A percentile compares a stretch with the other conserved stretches of the same genome.
These are phyloP conservation scores for Carex kokanica DNA, from an alignment of 176 grass and related monocot species.

Conservation along the genomic window DNA sequence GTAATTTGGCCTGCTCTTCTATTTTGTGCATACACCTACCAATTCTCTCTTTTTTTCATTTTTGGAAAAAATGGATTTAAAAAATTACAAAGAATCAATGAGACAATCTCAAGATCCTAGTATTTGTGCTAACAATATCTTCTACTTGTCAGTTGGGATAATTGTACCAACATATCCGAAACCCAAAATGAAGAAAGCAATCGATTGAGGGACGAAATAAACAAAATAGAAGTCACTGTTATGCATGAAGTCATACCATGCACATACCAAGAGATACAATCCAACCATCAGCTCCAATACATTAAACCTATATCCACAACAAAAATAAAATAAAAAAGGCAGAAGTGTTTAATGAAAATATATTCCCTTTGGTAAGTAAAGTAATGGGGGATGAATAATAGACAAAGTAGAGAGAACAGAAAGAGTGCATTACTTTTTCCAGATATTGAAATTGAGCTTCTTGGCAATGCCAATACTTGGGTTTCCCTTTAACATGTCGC, in stretches of 20 bases:
- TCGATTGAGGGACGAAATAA: slow-evolving; percentile 26
- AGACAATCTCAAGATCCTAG: background rate
- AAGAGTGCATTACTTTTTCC: slow-evolving; percentile 27
- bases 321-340: slow-evolving; percentile 15
- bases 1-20: background rate
- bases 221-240: slow-evolving; percentile 33
- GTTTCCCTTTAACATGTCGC: slow-evolving; percentile 38
- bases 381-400: background rate
- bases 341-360: background rate
- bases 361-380: slow-evolving; percentile 1
- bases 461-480: slow-evolving; percentile 23
- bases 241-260: slow-evolving; percentile 29
- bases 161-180: slow-evolving; percentile 49
- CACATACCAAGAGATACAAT: slow-evolving; percentile 37
- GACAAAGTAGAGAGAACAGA: background rate
- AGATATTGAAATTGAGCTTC: slow-evolving; percentile 31
- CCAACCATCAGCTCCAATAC: slow-evolving; percentile 26
- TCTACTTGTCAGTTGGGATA: slow-evolving; percentile 34
- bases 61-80: slow-evolving; percentile 24
- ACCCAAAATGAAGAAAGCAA: slow-evolving; percentile 43
- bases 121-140: slow-evolving; percentile 6
- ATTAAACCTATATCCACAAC: slow-evolving; percentile 31
- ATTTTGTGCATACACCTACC: background rate
- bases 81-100: slow-evolving; percentile 34
- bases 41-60: background rate